phyloP scores from a whole-genome alignment of 2,329 filamentous ascomycete species.

The Hymenoscyphus fraxineus region DNA sequence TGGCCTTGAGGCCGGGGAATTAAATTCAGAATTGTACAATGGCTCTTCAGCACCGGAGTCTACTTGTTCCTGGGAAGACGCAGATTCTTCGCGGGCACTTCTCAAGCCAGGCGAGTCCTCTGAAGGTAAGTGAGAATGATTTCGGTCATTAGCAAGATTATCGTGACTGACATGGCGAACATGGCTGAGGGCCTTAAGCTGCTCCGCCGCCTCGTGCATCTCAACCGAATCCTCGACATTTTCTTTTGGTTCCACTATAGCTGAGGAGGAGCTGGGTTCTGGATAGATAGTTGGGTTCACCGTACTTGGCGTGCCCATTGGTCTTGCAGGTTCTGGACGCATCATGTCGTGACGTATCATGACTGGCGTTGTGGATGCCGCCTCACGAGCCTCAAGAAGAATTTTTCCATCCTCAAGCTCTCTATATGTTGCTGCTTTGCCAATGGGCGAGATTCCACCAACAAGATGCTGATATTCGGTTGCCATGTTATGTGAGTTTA shows the following conservation, averaged over 20 bases:
- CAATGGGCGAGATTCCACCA: constrained; percentile 40
- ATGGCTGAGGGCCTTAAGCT: constrained; percentile 62
- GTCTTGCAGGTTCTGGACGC: constrained; percentile 26
- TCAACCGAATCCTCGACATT: constrained; percentile 62
- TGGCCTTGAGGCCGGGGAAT: constrained; percentile 32
- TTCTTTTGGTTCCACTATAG: constrained; percentile 39
- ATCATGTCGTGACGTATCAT: constrained; percentile 41
- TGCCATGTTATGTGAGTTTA: constrained; percentile 65
- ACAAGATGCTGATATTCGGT: constrained; percentile 59
- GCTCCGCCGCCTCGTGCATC: constrained; percentile 66
- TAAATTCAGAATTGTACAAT: constrained; percentile 34
- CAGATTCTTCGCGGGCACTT: constrained; percentile 41
- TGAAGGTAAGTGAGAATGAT: constrained; percentile 32
- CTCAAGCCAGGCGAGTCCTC: constrained; percentile 33
- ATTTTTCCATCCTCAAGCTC: constrained; percentile 56
- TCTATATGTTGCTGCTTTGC: constrained; percentile 44
- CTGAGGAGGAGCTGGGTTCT: constrained; percentile 24
- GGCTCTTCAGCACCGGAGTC: constrained; percentile 42
- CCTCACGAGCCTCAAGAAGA: constrained; percentile 43
- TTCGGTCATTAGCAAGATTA: constrained; percentile 30
- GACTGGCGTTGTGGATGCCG: constrained; percentile 34
- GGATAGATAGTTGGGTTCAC: constrained; percentile 28
- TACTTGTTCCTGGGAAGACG: constrained; percentile 38
- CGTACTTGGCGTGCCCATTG: constrained; percentile 28
- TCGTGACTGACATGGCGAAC: constrained; percentile 54